A percentile compares a stretch with the other conserved stretches of the same genome.
These are phyloP conservation scores for Harringtonia lauricola DNA, from an alignment of 2,329 filamentous ascomycete genomes.

Conservation along the genomic window DNA sequence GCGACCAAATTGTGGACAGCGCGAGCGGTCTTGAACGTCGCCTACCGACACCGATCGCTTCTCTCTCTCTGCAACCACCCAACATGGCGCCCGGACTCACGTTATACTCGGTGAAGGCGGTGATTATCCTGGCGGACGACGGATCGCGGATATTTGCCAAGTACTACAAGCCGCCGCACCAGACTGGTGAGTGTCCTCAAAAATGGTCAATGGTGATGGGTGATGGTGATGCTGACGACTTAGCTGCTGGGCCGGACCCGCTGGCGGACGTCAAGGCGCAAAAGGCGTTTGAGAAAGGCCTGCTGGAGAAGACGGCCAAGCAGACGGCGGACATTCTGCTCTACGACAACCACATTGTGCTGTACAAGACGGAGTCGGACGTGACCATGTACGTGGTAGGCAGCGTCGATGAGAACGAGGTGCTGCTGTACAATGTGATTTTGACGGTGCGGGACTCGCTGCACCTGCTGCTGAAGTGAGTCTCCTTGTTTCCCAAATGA, in stretches of 20 bases:
- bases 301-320: slow-evolving; percentile 91
- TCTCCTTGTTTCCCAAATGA: not conserved
- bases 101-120: slow-evolving; percentile 16
- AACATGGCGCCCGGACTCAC: slow-evolving; percentile 15
- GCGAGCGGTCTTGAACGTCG: no score
- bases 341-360: slow-evolving; percentile 90
- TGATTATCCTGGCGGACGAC: slow-evolving; percentile 66
- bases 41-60: not conserved
- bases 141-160: slow-evolving; percentile 87
- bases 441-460: slow-evolving; percentile 83
- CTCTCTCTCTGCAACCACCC: slow-evolving; percentile 1
- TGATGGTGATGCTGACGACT: not conserved
- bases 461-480: slow-evolving; percentile 78
- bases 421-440: slow-evolving; percentile 89
- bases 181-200: not conserved
- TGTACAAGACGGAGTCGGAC: slow-evolving; percentile 97
- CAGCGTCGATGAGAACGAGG: slow-evolving; percentile 87
- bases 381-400: slow-evolving; percentile 92
- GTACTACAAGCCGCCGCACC: slow-evolving; percentile 64
- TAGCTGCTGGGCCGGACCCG: slow-evolving; percentile 28
- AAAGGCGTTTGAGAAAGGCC: slow-evolving; percentile 91
- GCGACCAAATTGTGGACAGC: not conserved
- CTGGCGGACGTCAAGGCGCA: slow-evolving; percentile 88
- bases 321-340: slow-evolving; percentile 92
- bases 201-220: not conserved